Evolutionary conservation across 2,329 filamentous ascomycete species (phyloP).

Genomic region (Nemania abortiva): DNA sequence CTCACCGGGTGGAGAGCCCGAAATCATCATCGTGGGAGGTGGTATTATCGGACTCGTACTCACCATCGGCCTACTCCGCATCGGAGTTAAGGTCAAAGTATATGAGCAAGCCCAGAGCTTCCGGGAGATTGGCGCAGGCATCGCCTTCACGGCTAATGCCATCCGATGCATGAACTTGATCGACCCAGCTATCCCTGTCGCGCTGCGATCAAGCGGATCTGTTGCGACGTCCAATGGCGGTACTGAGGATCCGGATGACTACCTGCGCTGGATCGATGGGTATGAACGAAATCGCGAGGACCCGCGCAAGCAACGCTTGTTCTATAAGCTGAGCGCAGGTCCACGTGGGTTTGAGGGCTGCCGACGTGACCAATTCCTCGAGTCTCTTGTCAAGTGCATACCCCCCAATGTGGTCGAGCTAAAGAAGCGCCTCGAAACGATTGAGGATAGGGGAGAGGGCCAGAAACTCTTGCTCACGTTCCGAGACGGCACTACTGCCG

Average conservation of each 20-base stretch:
- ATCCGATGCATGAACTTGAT: constrained; percentile 43
- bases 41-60: constrained; percentile 44
- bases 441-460: constrained; percentile 42
- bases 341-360: constrained; percentile 39
- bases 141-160: constrained; percentile 45
- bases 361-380: constrained; percentile 62
- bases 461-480: constrained; percentile 56
- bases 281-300: constrained; percentile 41
- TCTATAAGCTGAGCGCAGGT: constrained; percentile 24
- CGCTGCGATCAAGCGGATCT: constrained; percentile 38
- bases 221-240: constrained; percentile 32
- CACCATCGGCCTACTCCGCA: constrained; percentile 41
- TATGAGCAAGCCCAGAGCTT: constrained; percentile 44
- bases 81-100: constrained; percentile 39
- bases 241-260: constrained; percentile 38
- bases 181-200: constrained; percentile 39
- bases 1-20: constrained; percentile 18
- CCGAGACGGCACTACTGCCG: constrained; percentile 56
- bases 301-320: constrained; percentile 31
- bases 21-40: constrained; percentile 45
- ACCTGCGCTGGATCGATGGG: constrained; percentile 43
- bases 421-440: constrained; percentile 54
- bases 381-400: constrained; percentile 61
- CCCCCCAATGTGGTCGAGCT: constrained; percentile 57
- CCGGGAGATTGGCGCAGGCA: constrained; percentile 46